Base-by-base conservation (phyloP, 2,329 filamentous ascomycete species). In the Achaetomium macrosporum region DNA sequence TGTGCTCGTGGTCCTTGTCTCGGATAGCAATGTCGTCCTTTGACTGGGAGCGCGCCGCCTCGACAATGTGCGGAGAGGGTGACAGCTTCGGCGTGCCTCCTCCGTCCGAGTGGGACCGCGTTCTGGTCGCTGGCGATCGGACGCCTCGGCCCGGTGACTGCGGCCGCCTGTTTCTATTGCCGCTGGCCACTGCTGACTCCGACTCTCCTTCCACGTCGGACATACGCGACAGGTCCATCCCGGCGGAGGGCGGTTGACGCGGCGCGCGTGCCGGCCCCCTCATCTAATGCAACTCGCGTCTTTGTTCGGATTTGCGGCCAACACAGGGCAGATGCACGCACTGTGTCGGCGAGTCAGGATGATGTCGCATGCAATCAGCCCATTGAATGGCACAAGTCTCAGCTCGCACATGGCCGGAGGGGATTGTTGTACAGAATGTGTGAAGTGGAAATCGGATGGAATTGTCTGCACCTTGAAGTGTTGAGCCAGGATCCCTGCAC, bases 11-110 rank as follows among this genome's bases (percentile, higher is more conserved):
- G 61, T 61, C 67, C 64, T 61, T 70, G 59, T 73, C 69, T 41
- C 71, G 68, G 52, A 86, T 71, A 50, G 74, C 74, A 63, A 76
- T 83, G 63, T 89, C 85, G 70, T 88, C 84, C 66, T 87, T 87
- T 53, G 81, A 84, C 17, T 76, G 75, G 44, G 75, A 72, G 15
- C 76, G 73, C 39, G 76, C 67, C n/a, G 78, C 73, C 50, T 78
- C 75, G 50, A 80, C 67, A 47, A 82, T 77, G 58, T 73, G 71
- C 40, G 83, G 79, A 36, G 83, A 82, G 4, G 82, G 76, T 5
- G 79, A 82, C 16, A 83, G 69, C 58, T 76, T 73, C 20, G 77
- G 80, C 9, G 82, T 79, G 56, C 72, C 71, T 56, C 74, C 76
- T 43, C 81, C 79, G 65, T 88, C 84, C 5, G 85, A 87, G 55